Evolutionary conservation across 352 stramenopile species (phyloP).

Genomic region (Pythium volutum): DNA sequence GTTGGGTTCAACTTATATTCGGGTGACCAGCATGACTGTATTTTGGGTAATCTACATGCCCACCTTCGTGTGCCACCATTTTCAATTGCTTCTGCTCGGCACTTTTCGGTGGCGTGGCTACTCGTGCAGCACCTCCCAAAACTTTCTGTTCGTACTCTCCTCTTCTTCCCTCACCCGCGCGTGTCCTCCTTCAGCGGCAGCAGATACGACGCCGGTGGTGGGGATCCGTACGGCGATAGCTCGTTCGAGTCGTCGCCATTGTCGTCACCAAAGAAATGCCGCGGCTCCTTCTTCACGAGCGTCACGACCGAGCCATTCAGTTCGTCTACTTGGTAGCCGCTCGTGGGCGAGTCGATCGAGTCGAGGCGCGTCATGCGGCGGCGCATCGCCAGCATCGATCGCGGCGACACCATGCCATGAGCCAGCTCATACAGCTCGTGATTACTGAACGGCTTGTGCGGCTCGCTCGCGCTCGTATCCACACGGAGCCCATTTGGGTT

Average conservation of each 20-base stretch:
- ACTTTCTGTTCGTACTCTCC: slow-evolving; percentile 2
- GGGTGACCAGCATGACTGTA: not conserved
- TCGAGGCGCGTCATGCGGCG: slow-evolving; percentile 56
- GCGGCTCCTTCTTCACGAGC: not conserved
- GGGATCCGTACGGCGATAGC: slow-evolving; percentile 24
- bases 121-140: not conserved
- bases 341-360: slow-evolving; percentile 79
- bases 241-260: slow-evolving; percentile 15
- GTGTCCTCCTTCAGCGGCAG: slow-evolving; percentile 16
- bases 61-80: not conserved
- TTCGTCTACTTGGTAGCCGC: slow-evolving; percentile 24
- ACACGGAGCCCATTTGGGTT: not conserved
- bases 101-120: not conserved
- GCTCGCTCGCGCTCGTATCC: slow-evolving; percentile 16
- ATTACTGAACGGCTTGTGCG: slow-evolving; percentile 45
- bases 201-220: slow-evolving; percentile 15
- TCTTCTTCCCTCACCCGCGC: slow-evolving; percentile 5
- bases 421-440: slow-evolving; percentile 80
- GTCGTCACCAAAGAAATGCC: slow-evolving; percentile 22
- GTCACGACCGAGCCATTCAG: slow-evolving; percentile 13
- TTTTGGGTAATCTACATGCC: slow-evolving; percentile 3
- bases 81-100: no score
- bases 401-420: slow-evolving; percentile 72
- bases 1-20: not conserved
- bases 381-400: slow-evolving; percentile 63